Percentiles rank a stretch among this genome's conserved stretches.
Evolutionary conservation across 1,284 basidiomycete species (phyloP).

Genomic region (Puccinia sorghi): DNA sequence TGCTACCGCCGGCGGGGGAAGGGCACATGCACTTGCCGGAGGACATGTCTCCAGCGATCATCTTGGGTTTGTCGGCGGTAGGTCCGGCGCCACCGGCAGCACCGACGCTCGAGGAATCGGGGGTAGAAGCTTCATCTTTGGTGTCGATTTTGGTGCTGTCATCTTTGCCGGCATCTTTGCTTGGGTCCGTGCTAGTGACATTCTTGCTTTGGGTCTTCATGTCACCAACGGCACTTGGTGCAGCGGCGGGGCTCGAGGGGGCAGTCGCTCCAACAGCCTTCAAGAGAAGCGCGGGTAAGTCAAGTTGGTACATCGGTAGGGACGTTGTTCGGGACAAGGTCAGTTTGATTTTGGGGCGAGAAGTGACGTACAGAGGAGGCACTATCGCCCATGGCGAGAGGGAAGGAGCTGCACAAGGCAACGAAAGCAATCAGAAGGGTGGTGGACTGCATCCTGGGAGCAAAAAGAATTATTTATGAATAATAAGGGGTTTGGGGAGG

Average conservation of each 20-base stretch:
- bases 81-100: too few species aligned
- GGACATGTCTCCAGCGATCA: neutral
- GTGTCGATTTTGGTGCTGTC: neutral
- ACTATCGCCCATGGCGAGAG: neutral
- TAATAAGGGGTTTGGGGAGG: too few species aligned
- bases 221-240: too few species aligned
- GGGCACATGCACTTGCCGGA: neutral
- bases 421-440: slow-evolving; percentile 2
- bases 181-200: neutral
- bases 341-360: too few species aligned
- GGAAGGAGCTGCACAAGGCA: slow-evolving; percentile 3
- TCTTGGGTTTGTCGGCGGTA: neutral
- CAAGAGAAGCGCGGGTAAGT: neutral
- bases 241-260: neutral
- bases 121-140: neutral
- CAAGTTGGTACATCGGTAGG: neutral
- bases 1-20: too few species aligned
- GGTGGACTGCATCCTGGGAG: neutral
- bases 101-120: neutral
- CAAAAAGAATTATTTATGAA: neutral
- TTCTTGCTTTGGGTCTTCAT: neutral
- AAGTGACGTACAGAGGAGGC: neutral
- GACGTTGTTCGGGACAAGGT: too few species aligned
- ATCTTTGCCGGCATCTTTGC: neutral
- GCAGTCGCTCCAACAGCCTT: neutral